Evolutionary conservation across 2,329 filamentous ascomycete genomes (phyloP), one percentile per base, ranked within the genome.

Genomic region (Calonectria hawksworthii): DNA sequence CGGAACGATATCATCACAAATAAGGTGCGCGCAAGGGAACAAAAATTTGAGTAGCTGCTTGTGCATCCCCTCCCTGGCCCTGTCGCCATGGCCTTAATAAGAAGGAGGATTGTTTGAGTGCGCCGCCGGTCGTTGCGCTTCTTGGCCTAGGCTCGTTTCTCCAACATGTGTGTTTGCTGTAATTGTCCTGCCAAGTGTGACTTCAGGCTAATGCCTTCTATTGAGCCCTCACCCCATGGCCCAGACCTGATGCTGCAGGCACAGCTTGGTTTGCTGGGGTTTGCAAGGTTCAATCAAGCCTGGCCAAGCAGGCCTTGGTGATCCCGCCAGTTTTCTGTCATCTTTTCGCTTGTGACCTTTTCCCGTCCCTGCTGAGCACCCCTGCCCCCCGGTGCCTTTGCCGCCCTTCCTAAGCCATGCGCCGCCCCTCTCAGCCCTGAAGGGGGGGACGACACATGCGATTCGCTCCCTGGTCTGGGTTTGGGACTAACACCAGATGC

Each of bases 261-360:
- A 13, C 28, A 47, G 61, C 61, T 64, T 47, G 38, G 38, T 65
- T 32, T 44, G 61, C 54, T 38, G 32, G 54, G 54, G 54, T 9
- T 61, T 23, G 21, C 61, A 44, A 50, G 36, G 36, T 65, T 65
- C 14, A 36, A 61, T 65, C 14, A 36, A 61, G n/a, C 34, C 16
- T 61, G 56, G 34, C 56, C 13, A 47, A 32, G 41, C 61, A 65
- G 23, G 28, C 50, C 56, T 68, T 44, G 56, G 54, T 54, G 44
- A 36, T 32, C 32, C 41, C n/a, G 56, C 44, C 38, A 63, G 70
- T 67, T 52, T 68, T 68, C 64, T 73, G 70, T 72, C 70, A 68
- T 65, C 34, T 63, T 56, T 64, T 47, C 36, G 34, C 26, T 30
- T 61, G n/a, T 41, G 26, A 41, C 66, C 18, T 21, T 32, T 34